Conservation (phyloP, 257 asterid species). For the Pogostemon cablin region DNA sequence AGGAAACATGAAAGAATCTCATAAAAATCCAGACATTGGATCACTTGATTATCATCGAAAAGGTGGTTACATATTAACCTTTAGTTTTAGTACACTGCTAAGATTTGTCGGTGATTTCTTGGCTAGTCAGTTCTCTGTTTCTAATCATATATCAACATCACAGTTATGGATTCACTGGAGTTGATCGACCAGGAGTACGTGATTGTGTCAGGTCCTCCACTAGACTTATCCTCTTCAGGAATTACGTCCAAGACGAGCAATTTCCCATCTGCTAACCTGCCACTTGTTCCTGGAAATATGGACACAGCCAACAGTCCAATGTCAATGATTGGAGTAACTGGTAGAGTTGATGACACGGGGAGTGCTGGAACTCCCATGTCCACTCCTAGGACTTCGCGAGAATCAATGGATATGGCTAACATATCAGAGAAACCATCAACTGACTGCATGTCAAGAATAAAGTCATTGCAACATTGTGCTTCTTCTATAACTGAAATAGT, state of each 20-base stretch:
- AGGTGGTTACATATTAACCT: conserved; percentile 52
- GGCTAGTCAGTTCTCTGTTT: conserved; percentile 26
- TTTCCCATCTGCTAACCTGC: conserved; percentile 47
- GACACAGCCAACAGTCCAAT: conserved; percentile 46
- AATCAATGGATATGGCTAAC: conserved; percentile 50
- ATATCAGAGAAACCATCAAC: conserved; percentile 62
- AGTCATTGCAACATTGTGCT: conserved; percentile 69
- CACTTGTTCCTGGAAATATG: conserved; percentile 43
- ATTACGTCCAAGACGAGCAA: conserved; percentile 51
- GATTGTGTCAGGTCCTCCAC: conserved; percentile 75
- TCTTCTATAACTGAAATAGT: conserved; percentile 73
- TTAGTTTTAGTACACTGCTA: conserved; percentile 13
- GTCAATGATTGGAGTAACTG: conserved; percentile 46
- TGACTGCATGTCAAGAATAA: conserved; percentile 71
- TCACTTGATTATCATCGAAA: conserved; percentile 43
- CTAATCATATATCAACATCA: conserved; percentile 34
- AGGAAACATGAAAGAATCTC: conserved; percentile 62
- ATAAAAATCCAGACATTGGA: conserved; percentile 44
- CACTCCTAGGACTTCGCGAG: conserved; percentile 65
- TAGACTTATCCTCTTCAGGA: conserved; percentile 65
- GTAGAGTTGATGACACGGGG: conserved; percentile 47
- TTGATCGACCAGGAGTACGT: conserved; percentile 91
- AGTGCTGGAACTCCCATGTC: conserved; percentile 57
- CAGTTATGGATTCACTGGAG: conserved; percentile 76
- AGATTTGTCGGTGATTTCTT: conserved; percentile 25